Percentiles rank a stretch among this genome's conserved stretches.
phyloP scores from a whole-genome alignment of 352 stramenopile species.

The Pythium myriotylum region DNA sequence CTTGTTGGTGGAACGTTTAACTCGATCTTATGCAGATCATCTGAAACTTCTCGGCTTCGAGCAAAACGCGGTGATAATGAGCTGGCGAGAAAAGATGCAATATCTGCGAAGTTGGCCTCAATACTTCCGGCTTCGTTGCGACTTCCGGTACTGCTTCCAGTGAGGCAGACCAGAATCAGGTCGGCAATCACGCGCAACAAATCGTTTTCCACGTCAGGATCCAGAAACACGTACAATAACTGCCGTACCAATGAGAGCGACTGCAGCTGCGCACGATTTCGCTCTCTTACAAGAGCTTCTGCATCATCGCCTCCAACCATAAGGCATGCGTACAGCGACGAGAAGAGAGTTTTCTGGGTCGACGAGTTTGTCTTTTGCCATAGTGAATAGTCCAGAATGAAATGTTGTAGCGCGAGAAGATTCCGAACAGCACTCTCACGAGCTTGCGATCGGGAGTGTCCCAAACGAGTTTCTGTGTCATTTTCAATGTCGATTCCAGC shows the following conservation, averaged over 20 bases:
- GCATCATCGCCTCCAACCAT: slow-evolving; percentile 45
- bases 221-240: slow-evolving; percentile 70
- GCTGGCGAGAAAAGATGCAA: slow-evolving; percentile 59
- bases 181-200: slow-evolving; percentile 65
- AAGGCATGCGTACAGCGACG: slow-evolving; percentile 62
- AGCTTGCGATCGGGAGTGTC: neutral
- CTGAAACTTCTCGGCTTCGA: slow-evolving; percentile 12
- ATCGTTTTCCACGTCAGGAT: slow-evolving; percentile 47
- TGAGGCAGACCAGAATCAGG: slow-evolving; percentile 72
- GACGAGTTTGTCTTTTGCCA: slow-evolving; percentile 50
- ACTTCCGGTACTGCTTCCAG: slow-evolving; percentile 33
- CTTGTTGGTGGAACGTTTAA: neutral
- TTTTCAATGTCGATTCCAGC: slow-evolving; percentile 49
- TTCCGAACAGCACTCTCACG: slow-evolving; percentile 58
- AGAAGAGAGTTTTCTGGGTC: slow-evolving; percentile 61
- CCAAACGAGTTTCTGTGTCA: neutral
- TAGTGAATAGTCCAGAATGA: slow-evolving; percentile 71
- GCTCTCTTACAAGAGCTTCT: slow-evolving; percentile 36
- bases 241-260: slow-evolving; percentile 66
- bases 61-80: slow-evolving; percentile 63
- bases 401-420: slow-evolving; percentile 68
- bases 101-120: slow-evolving; percentile 68
- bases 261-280: slow-evolving; percentile 65
- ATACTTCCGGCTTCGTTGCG: slow-evolving; percentile 37
- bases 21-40: slow-evolving; percentile 2